Evolutionary conservation across 139 green algal genomes (phyloP), one percentile per base, ranked within the genome.

Genomic region (Volvox reticuliferus): DNA sequence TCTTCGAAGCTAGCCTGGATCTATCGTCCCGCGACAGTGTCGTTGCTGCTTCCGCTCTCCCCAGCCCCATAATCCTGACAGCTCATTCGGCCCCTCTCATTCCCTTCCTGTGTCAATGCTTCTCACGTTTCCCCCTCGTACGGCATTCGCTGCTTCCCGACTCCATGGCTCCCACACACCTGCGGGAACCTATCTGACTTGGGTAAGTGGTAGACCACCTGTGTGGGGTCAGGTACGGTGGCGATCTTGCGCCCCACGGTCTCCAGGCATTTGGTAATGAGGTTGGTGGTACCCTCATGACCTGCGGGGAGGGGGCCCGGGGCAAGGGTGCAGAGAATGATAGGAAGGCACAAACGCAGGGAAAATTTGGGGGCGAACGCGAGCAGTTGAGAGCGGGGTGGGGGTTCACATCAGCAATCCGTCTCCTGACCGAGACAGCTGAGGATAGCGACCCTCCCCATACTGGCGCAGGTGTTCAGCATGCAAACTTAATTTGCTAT

Each of bases 201-300:
- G 0, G 97, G 98, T 61, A 99, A 94, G 93, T 99, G 98, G 94
- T 99, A 99, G 91, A 98, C 95, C 36, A 99, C 97, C 92, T 99
- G 97, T 0, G 96, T 97, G 18, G 98, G 98, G 94, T 99, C 98
- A 20, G 96, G 96, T 21, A 99, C 92, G 0, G 97, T 99, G 61
- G 97, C 93, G 76, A 99, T 83, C 78, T 94, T 92, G 90, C 97
- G 97, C 62, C 97, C 97, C 26, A 99, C 98, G 1, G 93, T 88
- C 37, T 94, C 95, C 50, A 99, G 94, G 9, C 96, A 97, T 20
- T 95, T 93, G n/a, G 98, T 99, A 73, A 99, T 97, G 19, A 99
- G 95, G 94, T 99, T 99, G 87, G 98, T 99, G 83, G 95, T 98
- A 78, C 98, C 98, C 87, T 97, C 69, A 20, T 79, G 26, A 55